A percentile compares a stretch with the other conserved stretches of the same genome.
These are phyloP conservation scores for Globisporangium viniferum DNA, from an alignment of 352 stramenopile species.

Conservation along the genomic window DNA sequence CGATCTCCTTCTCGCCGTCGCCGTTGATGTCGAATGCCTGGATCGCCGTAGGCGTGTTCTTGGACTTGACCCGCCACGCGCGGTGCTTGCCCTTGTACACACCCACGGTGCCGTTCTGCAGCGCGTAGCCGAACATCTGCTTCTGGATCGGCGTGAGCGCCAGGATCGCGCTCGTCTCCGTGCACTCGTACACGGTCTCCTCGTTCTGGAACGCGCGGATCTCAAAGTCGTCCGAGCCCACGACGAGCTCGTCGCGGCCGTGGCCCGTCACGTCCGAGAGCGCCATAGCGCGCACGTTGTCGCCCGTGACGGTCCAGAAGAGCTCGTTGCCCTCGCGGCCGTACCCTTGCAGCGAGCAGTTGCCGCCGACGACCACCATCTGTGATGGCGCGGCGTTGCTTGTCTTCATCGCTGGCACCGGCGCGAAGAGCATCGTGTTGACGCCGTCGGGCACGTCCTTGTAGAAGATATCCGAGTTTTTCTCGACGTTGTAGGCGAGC, in stretches of 20 bases:
- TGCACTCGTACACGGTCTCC: constrained; percentile 86
- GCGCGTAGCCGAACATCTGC: constrained; percentile 80
- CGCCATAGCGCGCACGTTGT: constrained; percentile 85
- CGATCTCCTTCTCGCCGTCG: constrained; percentile 85
- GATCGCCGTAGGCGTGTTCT: constrained; percentile 80
- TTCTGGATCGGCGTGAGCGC: constrained; percentile 72
- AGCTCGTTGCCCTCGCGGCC: constrained; percentile 72
- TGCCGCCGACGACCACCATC: constrained; percentile 90
- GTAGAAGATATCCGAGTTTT: constrained; percentile 94
- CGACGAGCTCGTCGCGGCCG: constrained; percentile 75
- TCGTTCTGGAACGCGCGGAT: constrained; percentile 89
- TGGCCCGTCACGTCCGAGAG: constrained; percentile 73
- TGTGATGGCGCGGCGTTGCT: constrained; percentile 28
- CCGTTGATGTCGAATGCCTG: constrained; percentile 89
- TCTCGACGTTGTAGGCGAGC: constrained; percentile 90
- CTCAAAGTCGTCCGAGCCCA: constrained; percentile 90
- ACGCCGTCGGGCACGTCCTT: constrained; percentile 86
- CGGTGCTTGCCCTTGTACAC: constrained; percentile 87
- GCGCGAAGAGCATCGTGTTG: constrained; percentile 78
- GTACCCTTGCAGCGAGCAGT: constrained; percentile 92
- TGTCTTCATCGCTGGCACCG: constrained; percentile 35
- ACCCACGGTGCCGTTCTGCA: constrained; percentile 92
- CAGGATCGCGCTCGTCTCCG: constrained; percentile 79
- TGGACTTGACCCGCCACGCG: constrained; percentile 91
- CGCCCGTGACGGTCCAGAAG: constrained; percentile 91